Percentiles rank a stretch among this genome's conserved stretches.
These are phyloP conservation scores for Fraxinus baroniana DNA, from an alignment of 305 asterid species.

Conservation along the genomic window DNA sequence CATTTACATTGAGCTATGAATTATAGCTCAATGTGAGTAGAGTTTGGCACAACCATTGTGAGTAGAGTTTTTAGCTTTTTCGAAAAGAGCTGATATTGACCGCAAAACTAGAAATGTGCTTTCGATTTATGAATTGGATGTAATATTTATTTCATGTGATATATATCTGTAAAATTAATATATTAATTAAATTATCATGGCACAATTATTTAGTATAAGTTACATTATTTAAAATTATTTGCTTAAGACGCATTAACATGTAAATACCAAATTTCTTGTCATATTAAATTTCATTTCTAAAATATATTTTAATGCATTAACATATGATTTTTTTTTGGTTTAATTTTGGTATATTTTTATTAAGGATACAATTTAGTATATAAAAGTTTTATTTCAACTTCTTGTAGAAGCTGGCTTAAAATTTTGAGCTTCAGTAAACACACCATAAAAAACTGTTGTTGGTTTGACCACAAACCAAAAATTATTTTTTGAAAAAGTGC, in stretches of 20 bases:
- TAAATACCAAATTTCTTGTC: too few relatives aligned
- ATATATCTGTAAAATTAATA: neutral
- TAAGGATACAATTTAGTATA: neutral
- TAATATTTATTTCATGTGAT: neutral
- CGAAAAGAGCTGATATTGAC: neutral
- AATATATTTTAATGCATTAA: neutral
- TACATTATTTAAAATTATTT: neutral
- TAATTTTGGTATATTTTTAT: neutral
- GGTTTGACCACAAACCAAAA: neutral
- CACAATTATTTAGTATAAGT: neutral
- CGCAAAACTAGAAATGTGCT: neutral
- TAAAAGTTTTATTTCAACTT: neutral
- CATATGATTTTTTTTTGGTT: neutral
- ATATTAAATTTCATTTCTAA: too few relatives aligned
- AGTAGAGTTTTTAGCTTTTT: neutral
- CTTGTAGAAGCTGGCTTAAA: neutral
- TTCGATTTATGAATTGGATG: neutral
- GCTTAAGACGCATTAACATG: neutral
- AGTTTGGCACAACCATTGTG: neutral
- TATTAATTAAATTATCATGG: neutral
- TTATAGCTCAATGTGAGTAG: neutral
- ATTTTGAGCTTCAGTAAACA: neutral
- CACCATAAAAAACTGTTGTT: neutral
- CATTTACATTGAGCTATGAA: neutral
- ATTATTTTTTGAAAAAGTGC: neutral